Percentiles rank a stretch among this genome's conserved stretches.
These are phyloP conservation scores for Kwoniella sp. DNA, from an alignment of 768 basidiomycete species.

Conservation along the genomic window DNA sequence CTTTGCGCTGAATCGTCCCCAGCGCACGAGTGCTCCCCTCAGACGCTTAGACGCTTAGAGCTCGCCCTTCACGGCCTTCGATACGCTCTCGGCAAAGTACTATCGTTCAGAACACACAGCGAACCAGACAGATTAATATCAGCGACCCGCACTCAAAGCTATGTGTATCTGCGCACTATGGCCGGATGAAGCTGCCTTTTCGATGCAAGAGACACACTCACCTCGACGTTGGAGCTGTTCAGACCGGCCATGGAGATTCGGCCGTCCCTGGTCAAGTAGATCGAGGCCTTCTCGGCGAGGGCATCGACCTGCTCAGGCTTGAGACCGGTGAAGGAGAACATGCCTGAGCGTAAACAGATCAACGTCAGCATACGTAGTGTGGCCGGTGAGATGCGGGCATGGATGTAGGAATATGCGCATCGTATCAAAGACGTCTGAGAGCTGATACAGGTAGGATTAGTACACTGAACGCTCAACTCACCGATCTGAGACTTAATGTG, in stretches of 20 bases:
- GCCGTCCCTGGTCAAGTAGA: slow-evolving; percentile 58
- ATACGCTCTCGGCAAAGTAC: slow-evolving; percentile 57
- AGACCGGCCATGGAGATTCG: slow-evolving; percentile 93
- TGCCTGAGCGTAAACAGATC: slow-evolving; percentile 14
- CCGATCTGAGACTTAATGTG: slow-evolving; percentile 93
- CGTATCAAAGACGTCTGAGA: too few species aligned
- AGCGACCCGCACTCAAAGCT: neutral
- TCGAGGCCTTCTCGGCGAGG: slow-evolving; percentile 53
- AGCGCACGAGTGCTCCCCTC: neutral
- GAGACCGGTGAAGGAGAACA: slow-evolving; percentile 47
- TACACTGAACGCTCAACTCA: slow-evolving; percentile 18
- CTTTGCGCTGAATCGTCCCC: too few species aligned
- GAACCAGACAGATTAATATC: slow-evolving; percentile 4
- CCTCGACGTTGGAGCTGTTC: slow-evolving; percentile 72
- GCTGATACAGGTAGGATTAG: too few species aligned
- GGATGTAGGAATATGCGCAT: neutral
- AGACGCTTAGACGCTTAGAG: slow-evolving; percentile 28
- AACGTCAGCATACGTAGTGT: neutral
- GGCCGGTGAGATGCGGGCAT: neutral
- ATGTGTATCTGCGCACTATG: too few species aligned
- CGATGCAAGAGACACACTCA: slow-evolving; percentile 13
- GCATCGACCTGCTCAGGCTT: slow-evolving; percentile 53
- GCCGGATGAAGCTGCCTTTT: too few species aligned
- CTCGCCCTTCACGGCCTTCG: slow-evolving; percentile 57
- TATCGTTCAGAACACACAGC: too few species aligned